Percentiles rank a stretch among this genome's conserved stretches.
phyloP scores from a whole-genome alignment of 2,329 filamentous ascomycete genomes.

The Neoarthrinium moseri region DNA sequence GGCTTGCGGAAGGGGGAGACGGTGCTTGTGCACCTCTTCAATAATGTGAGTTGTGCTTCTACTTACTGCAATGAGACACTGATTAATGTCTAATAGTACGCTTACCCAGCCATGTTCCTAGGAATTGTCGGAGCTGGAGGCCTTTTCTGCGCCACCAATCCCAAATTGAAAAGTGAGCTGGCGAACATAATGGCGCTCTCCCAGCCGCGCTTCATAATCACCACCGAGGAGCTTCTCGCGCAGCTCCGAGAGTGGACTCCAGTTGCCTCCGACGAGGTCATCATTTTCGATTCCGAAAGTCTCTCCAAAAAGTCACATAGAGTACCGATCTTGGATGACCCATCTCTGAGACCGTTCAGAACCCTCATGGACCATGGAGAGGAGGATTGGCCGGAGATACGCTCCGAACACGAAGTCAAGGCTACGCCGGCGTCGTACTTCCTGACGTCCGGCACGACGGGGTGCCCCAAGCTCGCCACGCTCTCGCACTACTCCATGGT shows the following conservation, averaged over 20 bases:
- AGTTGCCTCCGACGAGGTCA: neutral
- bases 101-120: constrained; percentile 36
- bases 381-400: neutral
- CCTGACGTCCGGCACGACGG: constrained; percentile 4
- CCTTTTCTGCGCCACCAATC: constrained; percentile 3
- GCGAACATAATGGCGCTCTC: constrained; percentile 4
- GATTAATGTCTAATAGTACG: constrained; percentile 30
- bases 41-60: neutral
- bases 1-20: neutral
- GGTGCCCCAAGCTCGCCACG: constrained; percentile 4
- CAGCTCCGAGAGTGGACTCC: neutral
- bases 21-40: neutral
- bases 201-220: constrained; percentile 6
- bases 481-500: constrained; percentile 6
- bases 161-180: constrained; percentile 4
- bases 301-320: neutral
- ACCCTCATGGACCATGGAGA: neutral
- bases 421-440: constrained; percentile 3
- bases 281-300: neutral
- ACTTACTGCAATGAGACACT: neutral
- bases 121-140: constrained; percentile 18
- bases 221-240: neutral
- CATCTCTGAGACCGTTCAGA: neutral
- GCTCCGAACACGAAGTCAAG: neutral
- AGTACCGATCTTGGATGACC: neutral